Conservation (phyloP, 495 filamentous ascomycete genomes). For the Neurospora cerealis region DNA sequence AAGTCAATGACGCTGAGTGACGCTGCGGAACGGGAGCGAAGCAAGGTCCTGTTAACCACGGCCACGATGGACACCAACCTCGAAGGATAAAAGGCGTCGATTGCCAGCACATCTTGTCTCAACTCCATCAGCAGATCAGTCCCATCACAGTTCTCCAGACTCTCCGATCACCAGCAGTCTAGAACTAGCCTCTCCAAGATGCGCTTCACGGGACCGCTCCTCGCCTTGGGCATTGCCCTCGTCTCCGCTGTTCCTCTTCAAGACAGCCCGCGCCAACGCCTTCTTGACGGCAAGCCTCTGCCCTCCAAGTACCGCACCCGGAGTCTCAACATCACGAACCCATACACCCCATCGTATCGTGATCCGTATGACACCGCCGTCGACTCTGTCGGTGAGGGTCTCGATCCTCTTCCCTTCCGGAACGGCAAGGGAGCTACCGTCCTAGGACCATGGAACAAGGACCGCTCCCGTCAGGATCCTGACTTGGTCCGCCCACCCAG, state of each 20-base stretch:
- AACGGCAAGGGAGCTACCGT: conserved; percentile 54
- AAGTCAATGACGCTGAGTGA: not conserved
- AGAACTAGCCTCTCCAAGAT: conserved; percentile 16
- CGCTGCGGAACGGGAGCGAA: not conserved
- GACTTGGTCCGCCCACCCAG: conserved; percentile 55
- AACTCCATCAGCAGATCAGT: not conserved
- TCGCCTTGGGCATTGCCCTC: conserved; percentile 23
- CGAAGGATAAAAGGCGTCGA: not conserved
- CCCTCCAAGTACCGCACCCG: conserved; percentile 30
- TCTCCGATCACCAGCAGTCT: not conserved
- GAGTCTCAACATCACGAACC: conserved; percentile 18
- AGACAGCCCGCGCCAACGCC: conserved; percentile 41
- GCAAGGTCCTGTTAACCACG: not conserved
- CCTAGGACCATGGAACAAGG: conserved; percentile 54
- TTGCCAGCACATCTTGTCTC: not conserved
- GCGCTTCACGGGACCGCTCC: conserved; percentile 16
- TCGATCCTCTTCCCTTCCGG: conserved; percentile 54
- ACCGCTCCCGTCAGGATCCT: conserved; percentile 52
- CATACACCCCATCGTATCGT: conserved; percentile 33
- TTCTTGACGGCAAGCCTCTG: conserved; percentile 34
- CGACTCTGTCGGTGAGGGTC: conserved; percentile 45
- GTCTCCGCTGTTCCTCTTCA: conserved; percentile 34
- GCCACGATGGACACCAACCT: not conserved
- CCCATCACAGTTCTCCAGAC: not conserved
- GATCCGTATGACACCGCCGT: conserved; percentile 39